Percentiles rank a stretch among this genome's conserved stretches.
Evolutionary conservation across 179 eudicot species (phyloP).

Genomic region (Patellifolia procumbens): DNA sequence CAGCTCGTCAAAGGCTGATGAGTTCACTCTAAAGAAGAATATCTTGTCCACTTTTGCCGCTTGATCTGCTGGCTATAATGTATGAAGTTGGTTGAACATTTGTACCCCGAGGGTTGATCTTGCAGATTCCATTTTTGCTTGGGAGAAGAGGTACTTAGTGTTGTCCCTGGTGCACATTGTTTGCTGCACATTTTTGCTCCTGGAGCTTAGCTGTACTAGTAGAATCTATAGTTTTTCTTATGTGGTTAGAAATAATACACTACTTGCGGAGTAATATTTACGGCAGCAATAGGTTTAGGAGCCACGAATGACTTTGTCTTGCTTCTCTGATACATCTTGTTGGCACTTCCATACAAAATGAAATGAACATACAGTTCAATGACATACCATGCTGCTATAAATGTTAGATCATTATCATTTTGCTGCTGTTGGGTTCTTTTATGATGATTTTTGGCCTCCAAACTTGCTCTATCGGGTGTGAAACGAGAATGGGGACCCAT

Average conservation of each 20-base stretch:
- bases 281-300: slow-evolving; percentile 1
- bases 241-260: slow-evolving; percentile 15
- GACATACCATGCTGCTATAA: background rate
- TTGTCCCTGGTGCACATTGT: slow-evolving; percentile 16
- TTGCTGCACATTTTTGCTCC: slow-evolving; percentile 37
- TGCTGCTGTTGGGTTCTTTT: background rate
- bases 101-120: background rate
- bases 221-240: slow-evolving; percentile 23
- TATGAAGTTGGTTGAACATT: slow-evolving; percentile 1
- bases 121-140: slow-evolving; percentile 1
- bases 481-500: no score
- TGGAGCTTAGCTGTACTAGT: slow-evolving; percentile 16
- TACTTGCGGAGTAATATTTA: slow-evolving; percentile 6
- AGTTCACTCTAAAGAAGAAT: slow-evolving; percentile 91
- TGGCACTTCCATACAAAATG: background rate
- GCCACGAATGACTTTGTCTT: background rate
- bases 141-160: slow-evolving; percentile 13
- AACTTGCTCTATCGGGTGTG: no score
- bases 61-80: slow-evolving; percentile 23
- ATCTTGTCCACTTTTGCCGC: slow-evolving; percentile 66
- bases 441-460: no score
- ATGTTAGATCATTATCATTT: background rate
- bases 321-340: slow-evolving; percentile 1
- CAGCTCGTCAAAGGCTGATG: slow-evolving; percentile 80
- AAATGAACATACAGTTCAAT: background rate